These are phyloP conservation scores for Zea mays DNA, from an alignment of 176 grass and related monocot species.

Conservation along the genomic window Zm-B73-REFERENCE-NAM-5.0 NC_050101.1:169753001-169753500, in stretches of 20 bases:
- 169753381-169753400: no score
- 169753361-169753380: no score
- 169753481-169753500: no score
- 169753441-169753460: no score
- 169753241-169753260: not conserved
- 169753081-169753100: conserved; percentile 29
- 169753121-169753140: not conserved
- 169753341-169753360: not conserved
- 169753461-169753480: no score
- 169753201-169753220: no score
- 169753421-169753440: no score
- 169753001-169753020: conserved; percentile 84
- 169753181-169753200: no score
- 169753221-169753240: conserved; percentile 1
- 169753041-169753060: conserved; percentile 56
- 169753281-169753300: not conserved
- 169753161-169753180: no score
- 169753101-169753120: not conserved
- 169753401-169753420: no score
- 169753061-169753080: not conserved
- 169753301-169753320: not conserved
- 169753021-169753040: conserved; percentile 84
- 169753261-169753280: not conserved
- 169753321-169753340: not conserved
- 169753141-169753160: conserved; percentile 34